These are phyloP conservation scores for Metarhizium rileyi DNA, from an alignment of 2,329 filamentous ascomycete genomes.

Conservation along the genomic window DNA sequence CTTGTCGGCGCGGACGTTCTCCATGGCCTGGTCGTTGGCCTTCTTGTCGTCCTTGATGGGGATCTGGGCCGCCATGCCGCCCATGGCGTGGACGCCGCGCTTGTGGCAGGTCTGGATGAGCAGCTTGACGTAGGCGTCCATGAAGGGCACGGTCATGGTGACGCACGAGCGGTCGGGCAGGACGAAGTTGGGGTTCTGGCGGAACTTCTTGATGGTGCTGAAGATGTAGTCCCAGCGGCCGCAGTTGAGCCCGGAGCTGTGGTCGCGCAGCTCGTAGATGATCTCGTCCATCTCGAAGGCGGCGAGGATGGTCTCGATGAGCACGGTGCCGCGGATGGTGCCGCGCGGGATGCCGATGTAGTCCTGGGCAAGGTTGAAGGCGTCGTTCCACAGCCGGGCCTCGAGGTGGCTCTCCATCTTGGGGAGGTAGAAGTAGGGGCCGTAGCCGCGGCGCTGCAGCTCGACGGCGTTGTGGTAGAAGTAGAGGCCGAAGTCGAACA, in stretches of 20 bases:
- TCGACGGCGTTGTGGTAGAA: constrained; percentile 98
- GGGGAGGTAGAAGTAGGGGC: constrained; percentile 95
- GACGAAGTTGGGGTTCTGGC: constrained; percentile 84
- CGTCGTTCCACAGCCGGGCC: constrained; percentile 96
- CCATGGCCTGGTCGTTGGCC: constrained; percentile 93
- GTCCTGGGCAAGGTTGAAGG: constrained; percentile 92
- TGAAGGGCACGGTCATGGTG: constrained; percentile 97
- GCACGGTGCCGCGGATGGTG: constrained; percentile 86
- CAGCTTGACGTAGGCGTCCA: constrained; percentile 92
- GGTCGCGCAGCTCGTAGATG: constrained; percentile 96
- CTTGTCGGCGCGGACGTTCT: constrained; percentile 87
- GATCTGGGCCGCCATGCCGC: constrained; percentile 97
- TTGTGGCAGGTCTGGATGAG: constrained; percentile 97
- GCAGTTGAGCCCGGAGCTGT: constrained; percentile 94
- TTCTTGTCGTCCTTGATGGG: constrained; percentile 91
- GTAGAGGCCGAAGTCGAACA: constrained; percentile 98
- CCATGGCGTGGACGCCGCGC: constrained; percentile 96
- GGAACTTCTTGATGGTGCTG: constrained; percentile 98
- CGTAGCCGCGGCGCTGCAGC: constrained; percentile 70
- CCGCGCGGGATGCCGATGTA: constrained; percentile 81
- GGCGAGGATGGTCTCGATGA: constrained; percentile 96
- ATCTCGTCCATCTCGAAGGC: constrained; percentile 99
- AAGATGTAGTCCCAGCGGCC: constrained; percentile 99
- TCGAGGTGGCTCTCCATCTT: constrained; percentile 99
- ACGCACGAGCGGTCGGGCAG: constrained; percentile 84